Evolutionary conservation across 805 yeast species (phyloP).

Genomic region (Wickerhamomyces rabaulensis): DNA sequence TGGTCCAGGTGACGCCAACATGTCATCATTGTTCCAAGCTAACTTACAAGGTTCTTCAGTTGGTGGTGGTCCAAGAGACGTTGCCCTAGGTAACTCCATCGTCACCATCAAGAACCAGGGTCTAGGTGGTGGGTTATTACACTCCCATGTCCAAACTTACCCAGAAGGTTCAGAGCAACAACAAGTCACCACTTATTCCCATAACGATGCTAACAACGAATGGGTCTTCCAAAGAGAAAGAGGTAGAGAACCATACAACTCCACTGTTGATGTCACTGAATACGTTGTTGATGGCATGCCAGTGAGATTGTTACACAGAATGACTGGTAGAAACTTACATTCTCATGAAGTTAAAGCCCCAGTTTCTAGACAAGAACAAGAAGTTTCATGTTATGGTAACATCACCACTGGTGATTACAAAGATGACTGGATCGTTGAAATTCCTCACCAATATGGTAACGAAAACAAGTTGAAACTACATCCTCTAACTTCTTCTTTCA

Average conservation of each 20-base stretch:
- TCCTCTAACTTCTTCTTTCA: slow-evolving; percentile 79
- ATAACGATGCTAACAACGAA: slow-evolving; percentile 80
- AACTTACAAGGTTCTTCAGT: slow-evolving; percentile 63
- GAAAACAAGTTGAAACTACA: slow-evolving; percentile 56
- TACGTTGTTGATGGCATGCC: slow-evolving; percentile 54
- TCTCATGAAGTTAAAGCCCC: slow-evolving; percentile 80
- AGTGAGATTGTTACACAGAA: slow-evolving; percentile 66
- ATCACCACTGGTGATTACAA: slow-evolving; percentile 58
- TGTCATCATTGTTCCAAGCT: slow-evolving; percentile 82
- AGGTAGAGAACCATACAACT: slow-evolving; percentile 21
- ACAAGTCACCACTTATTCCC: slow-evolving; percentile 90
- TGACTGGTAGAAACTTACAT: slow-evolving; percentile 72
- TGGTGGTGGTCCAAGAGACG: slow-evolving; percentile 61
- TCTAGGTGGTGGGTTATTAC: slow-evolving; percentile 65
- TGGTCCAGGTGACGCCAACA: slow-evolving; percentile 77
- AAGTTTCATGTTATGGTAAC: slow-evolving; percentile 78
- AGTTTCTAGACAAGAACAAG: slow-evolving; percentile 58
- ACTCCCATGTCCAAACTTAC: slow-evolving; percentile 72
- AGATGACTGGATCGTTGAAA: slow-evolving; percentile 75
- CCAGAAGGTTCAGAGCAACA: slow-evolving; percentile 94
- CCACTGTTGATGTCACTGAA: slow-evolving; percentile 21
- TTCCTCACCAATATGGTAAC: slow-evolving; percentile 50
- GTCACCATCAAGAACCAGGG: slow-evolving; percentile 57
- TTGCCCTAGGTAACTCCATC: slow-evolving; percentile 49
- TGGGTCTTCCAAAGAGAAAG: slow-evolving; percentile 68